Conservation (phyloP, 495 filamentous ascomycete species). For the Podospora fimiseda region DNA sequence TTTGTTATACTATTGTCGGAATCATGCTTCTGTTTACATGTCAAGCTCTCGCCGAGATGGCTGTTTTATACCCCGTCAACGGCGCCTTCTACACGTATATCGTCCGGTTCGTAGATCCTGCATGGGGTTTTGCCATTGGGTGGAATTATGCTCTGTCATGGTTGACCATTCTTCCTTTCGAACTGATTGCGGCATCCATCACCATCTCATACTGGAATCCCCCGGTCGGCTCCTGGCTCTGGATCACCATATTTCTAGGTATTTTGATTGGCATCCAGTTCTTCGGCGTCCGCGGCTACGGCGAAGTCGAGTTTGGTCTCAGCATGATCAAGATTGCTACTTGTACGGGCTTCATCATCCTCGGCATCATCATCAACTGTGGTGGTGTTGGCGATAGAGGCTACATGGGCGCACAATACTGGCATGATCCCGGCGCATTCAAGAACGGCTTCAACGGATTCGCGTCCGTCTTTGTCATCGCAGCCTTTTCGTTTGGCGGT, state of each 20-base stretch:
- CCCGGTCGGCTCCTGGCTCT: conserved; percentile 42
- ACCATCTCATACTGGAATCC: conserved; percentile 37
- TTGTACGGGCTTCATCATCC: conserved; percentile 44
- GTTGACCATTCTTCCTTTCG: conserved; percentile 47
- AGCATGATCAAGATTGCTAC: conserved; percentile 37
- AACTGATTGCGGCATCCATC: conserved; percentile 45
- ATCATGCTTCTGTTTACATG: conserved; percentile 41
- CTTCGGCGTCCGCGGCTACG: conserved; percentile 57
- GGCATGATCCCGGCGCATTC: conserved; percentile 57
- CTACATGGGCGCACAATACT: conserved; percentile 54
- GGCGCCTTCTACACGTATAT: conserved; percentile 54
- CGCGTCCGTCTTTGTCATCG: conserved; percentile 58
- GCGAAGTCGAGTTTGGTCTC: conserved; percentile 40
- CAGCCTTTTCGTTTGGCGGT: conserved; percentile 61
- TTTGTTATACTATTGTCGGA: conserved; percentile 46
- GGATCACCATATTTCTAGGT: conserved; percentile 53
- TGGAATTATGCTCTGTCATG: conserved; percentile 63
- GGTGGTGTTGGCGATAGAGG: conserved; percentile 58
- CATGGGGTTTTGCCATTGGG: conserved; percentile 75
- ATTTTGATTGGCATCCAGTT: conserved; percentile 51
- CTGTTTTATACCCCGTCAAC: conserved; percentile 59
- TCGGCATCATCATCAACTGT: conserved; percentile 45
- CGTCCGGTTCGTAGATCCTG: conserved; percentile 61
- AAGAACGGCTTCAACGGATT: conserved; percentile 63
- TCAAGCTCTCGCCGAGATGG: conserved; percentile 61